Base-by-base conservation (phyloP, 2,329 filamentous ascomycete species). In the Colletotrichum musae region DNA sequence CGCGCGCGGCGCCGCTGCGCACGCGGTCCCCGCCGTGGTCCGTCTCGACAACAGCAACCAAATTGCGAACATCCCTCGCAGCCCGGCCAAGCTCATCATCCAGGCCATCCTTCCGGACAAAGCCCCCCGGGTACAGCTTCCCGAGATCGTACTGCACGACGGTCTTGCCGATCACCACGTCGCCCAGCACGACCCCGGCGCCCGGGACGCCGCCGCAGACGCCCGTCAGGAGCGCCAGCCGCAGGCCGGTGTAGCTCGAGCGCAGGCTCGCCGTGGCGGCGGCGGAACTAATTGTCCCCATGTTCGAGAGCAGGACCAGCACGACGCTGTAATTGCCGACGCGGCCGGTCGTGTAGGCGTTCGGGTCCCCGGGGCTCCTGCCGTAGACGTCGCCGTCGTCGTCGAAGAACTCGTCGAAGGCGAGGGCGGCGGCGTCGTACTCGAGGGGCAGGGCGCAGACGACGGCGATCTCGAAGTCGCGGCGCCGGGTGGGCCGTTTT, bases 401-500 rank as follows among this genome's bases (percentile, higher is more conserved):
- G 26, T 76, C 71, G 73, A 74, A 80, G n/a, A 72, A 56, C n/a
- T 77, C 61, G 58, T 81, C 78, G n/a, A 80, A 72, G 5, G 75
- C 52, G 5, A 70, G 59, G 10, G 65, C 24, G 13, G 78, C 74
- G 21, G 78, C 79, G 43, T 77, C 74, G 24, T 73, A 74, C 66
- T 82, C 79, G 16, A 72, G 64, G 21, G 72, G 67, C 16, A 81
- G 70, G 4, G 80, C 79, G 65, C 80, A 82, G 45, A 81, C 76
- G 21, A 81, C 75, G 13, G 77, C 78, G 48, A 81, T 71, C 16
- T 75, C 74, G 72, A 81, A 82, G 10, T 72, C 69, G 32, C 70
- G 45, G 10, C 39, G 39, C 12, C 12, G 15, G 15, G 12, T 43
- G 10, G 39, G 39, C 6, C 39, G 39, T 6, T 9, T 32, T 6